Conservation (phyloP, 345 rosid genomes). For the Acer campestre region DNA sequence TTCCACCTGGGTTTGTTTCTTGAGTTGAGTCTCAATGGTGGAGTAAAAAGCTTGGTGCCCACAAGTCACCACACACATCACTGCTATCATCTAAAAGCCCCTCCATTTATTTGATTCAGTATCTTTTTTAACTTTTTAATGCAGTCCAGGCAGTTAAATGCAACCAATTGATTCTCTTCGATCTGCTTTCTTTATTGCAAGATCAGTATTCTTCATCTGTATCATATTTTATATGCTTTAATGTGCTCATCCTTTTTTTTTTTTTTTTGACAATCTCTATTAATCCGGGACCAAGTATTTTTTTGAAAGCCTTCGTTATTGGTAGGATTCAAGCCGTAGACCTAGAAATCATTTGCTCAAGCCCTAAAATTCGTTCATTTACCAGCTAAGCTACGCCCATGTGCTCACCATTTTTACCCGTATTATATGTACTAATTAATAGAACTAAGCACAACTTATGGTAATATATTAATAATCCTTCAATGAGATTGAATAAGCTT, state of each 20-base stretch:
- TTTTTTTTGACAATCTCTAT: no score
- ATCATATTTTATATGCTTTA: neutral
- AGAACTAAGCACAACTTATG: neutral
- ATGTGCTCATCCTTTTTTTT: neutral
- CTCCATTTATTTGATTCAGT: neutral
- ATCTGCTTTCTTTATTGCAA: neutral
- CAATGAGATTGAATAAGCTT: neutral
- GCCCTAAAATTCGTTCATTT: no score
- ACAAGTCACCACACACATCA: neutral
- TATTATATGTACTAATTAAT: neutral
- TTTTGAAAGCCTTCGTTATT: no score
- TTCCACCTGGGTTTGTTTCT: constrained; percentile 21
- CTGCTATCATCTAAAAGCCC: constrained; percentile 5
- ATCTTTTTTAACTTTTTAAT: neutral
- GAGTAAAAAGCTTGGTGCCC: constrained; percentile 2
- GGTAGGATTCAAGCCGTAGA: no score
- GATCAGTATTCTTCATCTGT: neutral
- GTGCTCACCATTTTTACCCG: neutral
- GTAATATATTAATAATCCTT: no score
- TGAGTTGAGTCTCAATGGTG: constrained; percentile 1
- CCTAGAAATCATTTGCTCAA: no score
- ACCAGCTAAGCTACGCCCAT: no score
- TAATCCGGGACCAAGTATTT: no score
- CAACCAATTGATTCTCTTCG: neutral
- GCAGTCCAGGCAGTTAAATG: neutral